Evolutionary conservation across 129 eudicot genomes (phyloP).

Genomic region (Saposhnikovia divaricata): DNA sequence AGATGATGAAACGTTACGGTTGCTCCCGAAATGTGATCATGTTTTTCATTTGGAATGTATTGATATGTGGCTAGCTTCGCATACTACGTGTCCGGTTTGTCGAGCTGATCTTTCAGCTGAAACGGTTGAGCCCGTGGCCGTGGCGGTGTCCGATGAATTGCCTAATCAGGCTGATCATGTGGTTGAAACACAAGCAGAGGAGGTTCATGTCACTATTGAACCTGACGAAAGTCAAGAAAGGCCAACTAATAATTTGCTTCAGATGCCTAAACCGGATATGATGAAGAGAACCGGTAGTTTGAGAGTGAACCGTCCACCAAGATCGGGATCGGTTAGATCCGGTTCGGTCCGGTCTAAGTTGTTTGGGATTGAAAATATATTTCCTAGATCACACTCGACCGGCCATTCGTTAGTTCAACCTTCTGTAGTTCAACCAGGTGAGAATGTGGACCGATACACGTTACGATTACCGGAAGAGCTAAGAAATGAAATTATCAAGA

Average conservation of each 20-base stretch:
- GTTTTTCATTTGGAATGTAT: constrained; percentile 56
- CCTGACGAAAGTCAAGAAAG: constrained; percentile 1
- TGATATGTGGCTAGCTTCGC: constrained; percentile 53
- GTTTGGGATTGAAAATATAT: background rate
- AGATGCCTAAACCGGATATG: constrained; percentile 9
- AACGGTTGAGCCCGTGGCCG: constrained; percentile 20
- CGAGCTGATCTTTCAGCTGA: constrained; percentile 34
- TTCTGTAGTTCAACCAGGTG: constrained; percentile 23
- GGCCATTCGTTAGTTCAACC: constrained; percentile 36
- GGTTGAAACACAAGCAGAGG: background rate
- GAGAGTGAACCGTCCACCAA: constrained; percentile 3
- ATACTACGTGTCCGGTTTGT: constrained; percentile 61
- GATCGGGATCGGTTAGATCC: background rate
- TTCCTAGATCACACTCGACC: constrained; percentile 52
- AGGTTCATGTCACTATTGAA: constrained; percentile 3
- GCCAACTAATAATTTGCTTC: background rate
- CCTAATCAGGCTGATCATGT: background rate
- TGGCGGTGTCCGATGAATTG: constrained; percentile 1
- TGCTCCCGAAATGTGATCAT: constrained; percentile 54
- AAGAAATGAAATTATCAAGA: constrained; percentile 18
- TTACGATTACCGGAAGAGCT: constrained; percentile 51
- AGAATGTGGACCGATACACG: constrained; percentile 46
- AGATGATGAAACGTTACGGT: constrained; percentile 43
- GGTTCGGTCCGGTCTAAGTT: constrained; percentile 7
- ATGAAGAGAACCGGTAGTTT: constrained; percentile 1